phyloP scores from a whole-genome alignment of 2,329 filamentous ascomycete species.

The Pseudovirgaria hyperparasitica region DNA sequence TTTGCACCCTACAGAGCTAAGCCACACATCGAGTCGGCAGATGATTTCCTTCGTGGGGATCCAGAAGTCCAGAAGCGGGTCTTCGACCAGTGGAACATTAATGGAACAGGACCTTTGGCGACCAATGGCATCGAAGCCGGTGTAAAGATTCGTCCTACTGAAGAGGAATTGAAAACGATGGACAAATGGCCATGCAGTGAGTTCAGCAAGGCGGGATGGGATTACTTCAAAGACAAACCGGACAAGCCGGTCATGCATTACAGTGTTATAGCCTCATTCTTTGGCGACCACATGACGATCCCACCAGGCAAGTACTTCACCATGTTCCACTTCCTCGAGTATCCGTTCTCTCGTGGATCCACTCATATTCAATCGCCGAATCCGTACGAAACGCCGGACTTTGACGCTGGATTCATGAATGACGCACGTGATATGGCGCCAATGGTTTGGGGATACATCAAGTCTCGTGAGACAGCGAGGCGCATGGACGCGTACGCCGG shows the following conservation, averaged over 20 bases:
- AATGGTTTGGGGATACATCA: slow-evolving; percentile 71
- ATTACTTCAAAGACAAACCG: slow-evolving; percentile 76
- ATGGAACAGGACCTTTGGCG: slow-evolving; percentile 63
- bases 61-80: slow-evolving; percentile 61
- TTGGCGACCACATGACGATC: slow-evolving; percentile 44
- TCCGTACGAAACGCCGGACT: slow-evolving; percentile 63
- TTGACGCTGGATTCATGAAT: slow-evolving; percentile 76
- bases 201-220: slow-evolving; percentile 64
- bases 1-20: slow-evolving; percentile 62
- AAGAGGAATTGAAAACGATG: slow-evolving; percentile 54
- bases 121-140: slow-evolving; percentile 73
- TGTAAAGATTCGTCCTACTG: slow-evolving; percentile 62
- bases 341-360: slow-evolving; percentile 60
- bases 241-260: slow-evolving; percentile 86
- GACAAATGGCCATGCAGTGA: slow-evolving; percentile 62
- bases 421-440: slow-evolving; percentile 75
- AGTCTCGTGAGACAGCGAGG: slow-evolving; percentile 66
- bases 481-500: slow-evolving; percentile 69
- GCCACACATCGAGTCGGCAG: slow-evolving; percentile 64
- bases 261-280: slow-evolving; percentile 50
- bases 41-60: slow-evolving; percentile 65
- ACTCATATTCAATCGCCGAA: slow-evolving; percentile 60
- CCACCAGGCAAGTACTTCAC: slow-evolving; percentile 69
- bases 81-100: slow-evolving; percentile 65
- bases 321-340: slow-evolving; percentile 74